Base-by-base conservation (phyloP, 257 asterid species). In the Jaltomata sinuosa region DNA sequence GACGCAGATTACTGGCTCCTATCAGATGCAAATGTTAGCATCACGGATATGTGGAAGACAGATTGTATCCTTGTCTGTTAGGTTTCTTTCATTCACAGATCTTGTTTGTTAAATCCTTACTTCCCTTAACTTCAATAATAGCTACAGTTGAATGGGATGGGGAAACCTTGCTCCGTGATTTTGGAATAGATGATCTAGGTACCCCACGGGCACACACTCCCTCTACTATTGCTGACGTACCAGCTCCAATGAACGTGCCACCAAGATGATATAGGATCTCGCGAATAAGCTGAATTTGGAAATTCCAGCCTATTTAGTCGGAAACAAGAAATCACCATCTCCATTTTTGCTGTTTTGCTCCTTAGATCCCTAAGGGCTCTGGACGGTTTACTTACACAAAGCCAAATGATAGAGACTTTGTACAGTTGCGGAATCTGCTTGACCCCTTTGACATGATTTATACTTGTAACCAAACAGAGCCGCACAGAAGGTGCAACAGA, bases 11-110 rank as follows among this genome's bases (percentile, higher is more conserved):
- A 96, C 85, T 96, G 98, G 98, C 94, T 96, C 85, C 83, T 90
- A 82, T 93, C 99, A 67, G 98, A 93, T 57, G 90, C 94, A 49
- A 93, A 87, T 84, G 91, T 94, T 88, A 96, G 99, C 94, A 90
- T 93, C 68, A 94, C 99, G 22, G 97, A 96, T 87, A 90, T 96
- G 97, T 96, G 99, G 99, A 91, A 90, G 88, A 85, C 91, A n/a
- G 99, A 93, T 84, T 85, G 98, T 96, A 92, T 83, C 65, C 89
- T 87, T 77, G 84, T 85, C 67, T 11, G 65, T 79, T 34, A 47
- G 52, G 79, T 34, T 65, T 62, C 36, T 84, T 40, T 22, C 34
- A 67, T 53, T 21, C 5, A 0, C 12, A 11, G 50, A 11, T 16
- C 8, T 62, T 55, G n/a, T 36, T 5, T 27, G 67, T 38, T 52